These are phyloP conservation scores for Akanthomyces dipterigenus DNA, from an alignment of 2,329 filamentous ascomycete genomes.

Conservation along the genomic window DNA sequence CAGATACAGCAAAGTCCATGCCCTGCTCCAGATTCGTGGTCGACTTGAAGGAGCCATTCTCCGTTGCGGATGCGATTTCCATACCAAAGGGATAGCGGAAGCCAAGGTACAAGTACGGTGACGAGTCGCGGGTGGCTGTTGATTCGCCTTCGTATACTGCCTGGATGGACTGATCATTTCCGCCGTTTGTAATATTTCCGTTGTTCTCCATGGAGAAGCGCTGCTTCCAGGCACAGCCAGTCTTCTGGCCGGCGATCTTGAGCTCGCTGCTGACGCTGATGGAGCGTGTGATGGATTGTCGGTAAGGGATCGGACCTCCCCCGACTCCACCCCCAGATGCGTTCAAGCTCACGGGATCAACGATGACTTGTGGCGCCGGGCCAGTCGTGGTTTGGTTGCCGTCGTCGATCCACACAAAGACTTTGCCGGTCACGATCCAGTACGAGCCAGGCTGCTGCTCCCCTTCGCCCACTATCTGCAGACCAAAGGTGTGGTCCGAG, in stretches of 20 bases:
- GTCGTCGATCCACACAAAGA: conserved; percentile 68
- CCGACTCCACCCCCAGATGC: conserved; percentile 28
- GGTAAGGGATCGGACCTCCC: conserved; percentile 43
- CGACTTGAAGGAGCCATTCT: conserved; percentile 16
- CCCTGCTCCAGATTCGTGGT: conserved; percentile 34
- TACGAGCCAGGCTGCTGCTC: conserved; percentile 49
- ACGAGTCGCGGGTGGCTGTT: not conserved
- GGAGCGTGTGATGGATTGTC: conserved; percentile 47
- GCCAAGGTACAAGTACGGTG: not conserved
- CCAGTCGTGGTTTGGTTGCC: conserved; percentile 45
- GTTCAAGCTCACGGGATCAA: conserved; percentile 28
- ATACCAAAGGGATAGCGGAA: conserved; percentile 16
- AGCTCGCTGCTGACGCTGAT: conserved; percentile 51
- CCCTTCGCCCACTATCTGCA: conserved; percentile 59
- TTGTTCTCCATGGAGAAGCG: conserved; percentile 44
- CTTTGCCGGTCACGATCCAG: conserved; percentile 73
- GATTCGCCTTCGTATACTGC: conserved; percentile 16
- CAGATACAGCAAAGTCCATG: conserved; percentile 29
- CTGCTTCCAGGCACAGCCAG: conserved; percentile 49
- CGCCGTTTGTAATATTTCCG: conserved; percentile 37
- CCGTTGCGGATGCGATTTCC: not conserved
- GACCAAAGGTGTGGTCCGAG: conserved; percentile 56
- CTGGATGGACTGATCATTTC: conserved; percentile 32
- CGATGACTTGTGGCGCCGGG: conserved; percentile 24
- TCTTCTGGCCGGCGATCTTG: conserved; percentile 20